Evolutionary conservation across 352 stramenopile species (phyloP).

Genomic region (Pythium insidiosum): DNA sequence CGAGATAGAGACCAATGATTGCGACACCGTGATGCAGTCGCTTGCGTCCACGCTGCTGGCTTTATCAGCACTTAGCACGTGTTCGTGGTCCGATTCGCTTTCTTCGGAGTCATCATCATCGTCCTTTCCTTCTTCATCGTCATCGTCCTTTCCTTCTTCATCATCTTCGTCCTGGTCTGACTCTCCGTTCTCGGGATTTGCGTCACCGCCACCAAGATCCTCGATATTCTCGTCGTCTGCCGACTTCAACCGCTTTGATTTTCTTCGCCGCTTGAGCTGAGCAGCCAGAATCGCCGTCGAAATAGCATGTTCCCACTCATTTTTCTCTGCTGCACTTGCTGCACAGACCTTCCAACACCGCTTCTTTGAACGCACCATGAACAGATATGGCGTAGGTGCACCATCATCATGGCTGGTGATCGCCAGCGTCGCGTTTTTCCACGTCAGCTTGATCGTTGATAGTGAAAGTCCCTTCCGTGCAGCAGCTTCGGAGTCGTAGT

Average conservation of each 20-base stretch:
- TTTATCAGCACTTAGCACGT: too few species aligned
- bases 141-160: constrained; percentile 28
- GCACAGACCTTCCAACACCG: constrained; percentile 70
- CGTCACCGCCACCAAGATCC: neutral
- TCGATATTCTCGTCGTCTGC: neutral
- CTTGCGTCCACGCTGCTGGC: too few species aligned
- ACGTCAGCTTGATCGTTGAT: constrained; percentile 52
- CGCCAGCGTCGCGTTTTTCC: constrained; percentile 50
- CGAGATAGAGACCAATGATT: too few species aligned
- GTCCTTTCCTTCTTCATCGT: constrained; percentile 23
- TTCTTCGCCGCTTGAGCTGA: constrained; percentile 36
- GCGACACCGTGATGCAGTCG: too few species aligned
- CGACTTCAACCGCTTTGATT: neutral
- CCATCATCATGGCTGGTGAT: constrained; percentile 58
- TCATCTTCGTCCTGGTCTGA: constrained; percentile 10
- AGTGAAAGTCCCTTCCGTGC: constrained; percentile 46
- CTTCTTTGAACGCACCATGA: constrained; percentile 53
- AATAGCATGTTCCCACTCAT: constrained; percentile 70
- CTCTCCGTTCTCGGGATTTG: constrained; percentile 1
- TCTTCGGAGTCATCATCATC: constrained; percentile 24
- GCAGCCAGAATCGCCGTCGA: constrained; percentile 55
- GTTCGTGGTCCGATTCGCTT: constrained; percentile 6
- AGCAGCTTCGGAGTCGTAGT: constrained; percentile 64
- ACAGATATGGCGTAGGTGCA: constrained; percentile 58
- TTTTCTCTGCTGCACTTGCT: constrained; percentile 38